Conservation (phyloP, 1,284 basidiomycete genomes). For the Sporisorium reilianum region DNA sequence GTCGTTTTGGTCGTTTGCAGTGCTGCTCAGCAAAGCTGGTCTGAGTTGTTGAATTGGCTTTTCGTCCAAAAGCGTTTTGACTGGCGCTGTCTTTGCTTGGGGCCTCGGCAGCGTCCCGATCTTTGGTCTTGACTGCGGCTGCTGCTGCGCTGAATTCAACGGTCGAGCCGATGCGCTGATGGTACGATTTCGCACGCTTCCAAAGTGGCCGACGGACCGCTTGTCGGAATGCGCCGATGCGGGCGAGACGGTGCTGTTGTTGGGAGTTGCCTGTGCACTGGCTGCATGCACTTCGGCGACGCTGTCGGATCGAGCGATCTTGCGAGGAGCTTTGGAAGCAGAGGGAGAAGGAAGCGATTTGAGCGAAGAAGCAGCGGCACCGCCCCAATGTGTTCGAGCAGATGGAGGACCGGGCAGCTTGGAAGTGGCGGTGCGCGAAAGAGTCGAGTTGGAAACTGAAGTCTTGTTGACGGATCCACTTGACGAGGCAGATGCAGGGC, state of each 20-base stretch:
- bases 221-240: constrained; percentile 5
- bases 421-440: constrained; percentile 2
- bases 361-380: not conserved
- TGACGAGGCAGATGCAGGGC: not conserved
- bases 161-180: constrained; percentile 14
- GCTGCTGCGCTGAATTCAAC: not conserved
- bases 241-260: not conserved
- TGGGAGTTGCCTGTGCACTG: not conserved
- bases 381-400: constrained; percentile 24
- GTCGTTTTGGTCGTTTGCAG: constrained; percentile 2
- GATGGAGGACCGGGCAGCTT: constrained; percentile 43
- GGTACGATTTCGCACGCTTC: constrained; percentile 15
- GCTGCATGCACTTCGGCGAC: constrained; percentile 29
- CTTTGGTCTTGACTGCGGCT: constrained; percentile 20
- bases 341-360: constrained; percentile 22
- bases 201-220: not conserved
- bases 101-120: constrained; percentile 37
- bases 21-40: not conserved
- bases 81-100: constrained; percentile 12
- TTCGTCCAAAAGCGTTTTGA: constrained; percentile 35
- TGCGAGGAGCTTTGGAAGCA: constrained; percentile 21
- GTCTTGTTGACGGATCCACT: not conserved
- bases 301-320: constrained; percentile 30
- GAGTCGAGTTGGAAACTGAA: not conserved
- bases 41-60: constrained; percentile 5